phyloP scores from a whole-genome alignment of 345 rosid species.

The Arabis alpina region DNA sequence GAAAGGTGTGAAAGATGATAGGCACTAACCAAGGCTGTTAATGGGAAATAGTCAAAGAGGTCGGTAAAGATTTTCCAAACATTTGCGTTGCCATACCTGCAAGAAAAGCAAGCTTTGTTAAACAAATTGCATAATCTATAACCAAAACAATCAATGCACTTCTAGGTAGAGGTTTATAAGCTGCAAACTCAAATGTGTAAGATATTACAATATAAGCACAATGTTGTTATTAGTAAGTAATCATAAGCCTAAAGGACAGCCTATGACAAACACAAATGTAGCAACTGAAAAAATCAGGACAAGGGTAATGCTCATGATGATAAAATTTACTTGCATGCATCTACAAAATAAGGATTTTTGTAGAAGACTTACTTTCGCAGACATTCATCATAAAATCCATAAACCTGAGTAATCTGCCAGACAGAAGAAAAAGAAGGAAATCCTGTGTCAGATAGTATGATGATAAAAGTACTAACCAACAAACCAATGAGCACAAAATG shows the following conservation, averaged over 20 bases:
- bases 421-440: constrained; percentile 22
- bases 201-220: constrained; percentile 6
- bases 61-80: constrained; percentile 95
- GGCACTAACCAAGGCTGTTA: constrained; percentile 92
- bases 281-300: constrained; percentile 1
- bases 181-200: not conserved
- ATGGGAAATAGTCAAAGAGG: constrained; percentile 91
- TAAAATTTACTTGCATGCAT: constrained; percentile 24
- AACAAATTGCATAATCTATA: not conserved
- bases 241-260: constrained; percentile 25
- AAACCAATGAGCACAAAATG: constrained; percentile 19
- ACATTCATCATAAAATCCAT: constrained; percentile 99
- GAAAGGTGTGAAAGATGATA: constrained; percentile 1
- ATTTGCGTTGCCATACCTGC: constrained; percentile 95
- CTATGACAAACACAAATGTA: not conserved
- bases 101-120: constrained; percentile 28
- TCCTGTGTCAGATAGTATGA: constrained; percentile 19
- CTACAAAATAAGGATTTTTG: constrained; percentile 13
- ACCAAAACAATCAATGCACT: constrained; percentile 26
- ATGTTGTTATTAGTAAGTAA: not conserved
- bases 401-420: constrained; percentile 95
- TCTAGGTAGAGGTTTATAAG: not conserved
- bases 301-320: constrained; percentile 18
- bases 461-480: constrained; percentile 1
- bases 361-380: constrained; percentile 85